Evolutionary conservation across 345 rosid genomes (phyloP), one percentile per base, ranked within the genome.

Genomic region (Firmiana major): DNA sequence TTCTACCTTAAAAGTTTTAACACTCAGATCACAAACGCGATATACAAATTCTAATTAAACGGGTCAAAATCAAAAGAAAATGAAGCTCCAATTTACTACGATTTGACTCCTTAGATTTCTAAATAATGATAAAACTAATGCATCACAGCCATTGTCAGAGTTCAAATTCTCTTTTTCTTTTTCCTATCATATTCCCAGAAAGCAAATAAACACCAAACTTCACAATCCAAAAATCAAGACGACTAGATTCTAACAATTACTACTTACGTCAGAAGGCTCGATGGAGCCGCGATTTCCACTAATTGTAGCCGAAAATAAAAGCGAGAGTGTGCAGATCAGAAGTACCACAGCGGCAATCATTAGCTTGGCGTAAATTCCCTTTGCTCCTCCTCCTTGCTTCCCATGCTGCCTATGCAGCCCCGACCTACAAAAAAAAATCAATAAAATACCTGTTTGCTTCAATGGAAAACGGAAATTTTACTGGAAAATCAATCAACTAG

Each of bases 291-390:
- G 79, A 78, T 24, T 77, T 31, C 86, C 85, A 67, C 83, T 82
- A 71, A 82, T 83, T 38, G 91, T 84, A 26, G 83, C 79, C 12
- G 97, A 86, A 78, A 86, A 89, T 66, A 91, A 85, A 31, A 90
- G 67, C 6, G 92, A 90, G 16, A 94, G 86, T 12, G 94, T 90
- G 83, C 97, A 94, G 87, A 91, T 87, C 88, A 90, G 85, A 75
- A 91, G 84, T 51, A 91, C 92, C 10, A 89, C 57, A 59, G 85
- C 91, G 7, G 89, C 93, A 74, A 94, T 78, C 43, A 91, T 83
- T 6, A 94, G 74, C 86, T 93, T 91, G 54, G 79, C 87, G 31
- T 89, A 34, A 82, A 85, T 79, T 63, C 95, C 97, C 78, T 79
- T 94, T 40, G 85, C 60, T 78, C 87, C 92, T 62, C 82, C 92